phyloP scores from a whole-genome alignment of 1,284 basidiomycete species.

The Puccinia horiana region DNA sequence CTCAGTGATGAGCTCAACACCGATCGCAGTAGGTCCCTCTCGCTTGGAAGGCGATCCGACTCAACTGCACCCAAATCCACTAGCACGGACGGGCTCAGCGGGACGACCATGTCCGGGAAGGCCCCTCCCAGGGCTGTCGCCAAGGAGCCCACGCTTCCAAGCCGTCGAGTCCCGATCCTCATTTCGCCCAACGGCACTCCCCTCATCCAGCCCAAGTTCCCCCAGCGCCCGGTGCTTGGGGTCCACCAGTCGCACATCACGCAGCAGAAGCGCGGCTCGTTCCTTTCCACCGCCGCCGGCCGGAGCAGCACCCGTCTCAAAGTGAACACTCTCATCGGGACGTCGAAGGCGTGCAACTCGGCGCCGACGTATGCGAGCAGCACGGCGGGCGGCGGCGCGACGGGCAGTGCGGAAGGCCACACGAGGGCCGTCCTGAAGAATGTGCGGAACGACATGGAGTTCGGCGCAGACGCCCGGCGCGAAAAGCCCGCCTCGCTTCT shows the following conservation, averaged over 20 bases:
- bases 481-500: not conserved
- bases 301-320: not conserved
- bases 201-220: constrained; percentile 28
- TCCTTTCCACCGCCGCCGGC: not conserved
- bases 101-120: not conserved
- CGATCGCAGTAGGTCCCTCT: not conserved
- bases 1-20: not conserved
- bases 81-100: not conserved
- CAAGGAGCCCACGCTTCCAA: not conserved
- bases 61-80: not conserved
- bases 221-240: not conserved
- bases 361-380: not conserved
- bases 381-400: not conserved
- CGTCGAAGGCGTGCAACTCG: not conserved
- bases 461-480: not conserved
- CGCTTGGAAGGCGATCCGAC: not conserved
- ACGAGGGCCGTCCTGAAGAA: not conserved
- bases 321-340: not conserved
- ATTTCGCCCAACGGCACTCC: constrained; percentile 30
- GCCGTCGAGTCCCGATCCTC: constrained; percentile 4
- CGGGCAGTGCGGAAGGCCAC: not conserved
- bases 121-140: not conserved
- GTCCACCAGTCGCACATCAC: not conserved
- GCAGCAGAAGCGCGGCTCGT: not conserved
- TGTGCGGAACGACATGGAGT: constrained; percentile 5